Evolutionary conservation across 2,329 filamentous ascomycete species (phyloP), one percentile per base, ranked within the genome.

Genomic region (Scedosporium minutisporum): DNA sequence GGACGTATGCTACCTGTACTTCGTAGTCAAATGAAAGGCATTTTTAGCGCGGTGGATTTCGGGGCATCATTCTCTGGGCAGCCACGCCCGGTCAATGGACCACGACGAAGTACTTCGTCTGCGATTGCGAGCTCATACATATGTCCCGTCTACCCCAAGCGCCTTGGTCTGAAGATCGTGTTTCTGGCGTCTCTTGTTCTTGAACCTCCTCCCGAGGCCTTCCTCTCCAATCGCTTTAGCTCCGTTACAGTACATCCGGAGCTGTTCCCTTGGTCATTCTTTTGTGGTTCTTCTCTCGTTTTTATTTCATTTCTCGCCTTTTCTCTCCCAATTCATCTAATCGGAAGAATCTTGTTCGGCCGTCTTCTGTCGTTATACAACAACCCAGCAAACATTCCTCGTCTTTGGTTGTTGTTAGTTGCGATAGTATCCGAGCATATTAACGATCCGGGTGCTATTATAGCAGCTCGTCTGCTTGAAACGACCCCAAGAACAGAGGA

Each of bases 161-260:
- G 57, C 18, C 57, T 59, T 10, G 57, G 57, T 38, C 33, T 42
- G 57, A 59, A 59, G 57, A 59, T 59, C 57, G 57, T 44, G 57
- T 59, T 59, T 59, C 57, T 42, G 57, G 57, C 33, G 57, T 59
- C 57, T 59, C 33, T 25, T 25, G 21, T 33, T 38, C 29, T 42
- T 42, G 29, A 59, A 46, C 16, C 14, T 21, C n/a, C 57, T 59
- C 18, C 41, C 18, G n/a, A 42, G n/a, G 21, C 9, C 57, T 27
- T 38, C n/a, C 21, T 18, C 18, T 59, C 25, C 38, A 14, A 14
- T 29, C 51, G 18, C 21, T 23, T 23, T 55, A 7, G 51, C 1
- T 18, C 51, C 12, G 51, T 55, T 27, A 14, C 23, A 55, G 51
- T 55, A 55, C 23, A 55, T 55, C 3, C 51, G 51, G 18, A 23